These are phyloP conservation scores for Gremmenia infestans DNA, from an alignment of 2,329 filamentous ascomycete species.

Conservation along the genomic window DNA sequence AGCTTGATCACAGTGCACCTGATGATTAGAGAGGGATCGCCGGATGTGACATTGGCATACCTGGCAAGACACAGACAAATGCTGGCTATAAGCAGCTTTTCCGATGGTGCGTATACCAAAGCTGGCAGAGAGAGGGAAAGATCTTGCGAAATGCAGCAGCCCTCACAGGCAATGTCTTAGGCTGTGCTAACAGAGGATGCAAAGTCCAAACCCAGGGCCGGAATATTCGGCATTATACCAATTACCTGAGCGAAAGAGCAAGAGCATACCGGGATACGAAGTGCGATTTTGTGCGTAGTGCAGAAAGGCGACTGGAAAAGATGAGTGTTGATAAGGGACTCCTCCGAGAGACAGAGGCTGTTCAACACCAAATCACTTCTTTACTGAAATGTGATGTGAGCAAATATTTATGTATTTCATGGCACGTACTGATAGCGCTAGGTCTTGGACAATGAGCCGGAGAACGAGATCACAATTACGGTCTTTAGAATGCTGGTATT, in stretches of 20 bases:
- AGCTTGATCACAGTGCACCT: slow-evolving; percentile 90
- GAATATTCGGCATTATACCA: slow-evolving; percentile 88
- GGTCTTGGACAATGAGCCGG: slow-evolving; percentile 81
- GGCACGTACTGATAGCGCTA: slow-evolving; percentile 34
- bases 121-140: background rate
- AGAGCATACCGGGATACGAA: slow-evolving; percentile 79
- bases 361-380: slow-evolving; percentile 82
- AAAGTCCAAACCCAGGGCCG: slow-evolving; percentile 88
- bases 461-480: slow-evolving; percentile 94
- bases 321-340: slow-evolving; percentile 88
- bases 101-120: slow-evolving; percentile 64
- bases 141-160: slow-evolving; percentile 13
- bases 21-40: slow-evolving; percentile 94
- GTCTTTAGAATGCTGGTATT: slow-evolving; percentile 88
- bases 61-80: slow-evolving; percentile 77
- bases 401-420: slow-evolving; percentile 18
- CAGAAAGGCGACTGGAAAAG: slow-evolving; percentile 77
- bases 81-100: slow-evolving; percentile 84
- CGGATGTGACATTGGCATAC: slow-evolving; percentile 81
- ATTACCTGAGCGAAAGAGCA: slow-evolving; percentile 79
- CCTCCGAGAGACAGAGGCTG: slow-evolving; percentile 81
- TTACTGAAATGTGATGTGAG: slow-evolving; percentile 85
- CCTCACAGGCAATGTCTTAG: slow-evolving; percentile 15
- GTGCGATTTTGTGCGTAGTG: slow-evolving; percentile 82
- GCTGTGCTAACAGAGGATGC: slow-evolving; percentile 34